Percentiles rank a stretch among this genome's conserved stretches.
These are phyloP conservation scores for Purshia tridentata DNA, from an alignment of 306 rosid genomes.

Conservation along the genomic window DNA sequence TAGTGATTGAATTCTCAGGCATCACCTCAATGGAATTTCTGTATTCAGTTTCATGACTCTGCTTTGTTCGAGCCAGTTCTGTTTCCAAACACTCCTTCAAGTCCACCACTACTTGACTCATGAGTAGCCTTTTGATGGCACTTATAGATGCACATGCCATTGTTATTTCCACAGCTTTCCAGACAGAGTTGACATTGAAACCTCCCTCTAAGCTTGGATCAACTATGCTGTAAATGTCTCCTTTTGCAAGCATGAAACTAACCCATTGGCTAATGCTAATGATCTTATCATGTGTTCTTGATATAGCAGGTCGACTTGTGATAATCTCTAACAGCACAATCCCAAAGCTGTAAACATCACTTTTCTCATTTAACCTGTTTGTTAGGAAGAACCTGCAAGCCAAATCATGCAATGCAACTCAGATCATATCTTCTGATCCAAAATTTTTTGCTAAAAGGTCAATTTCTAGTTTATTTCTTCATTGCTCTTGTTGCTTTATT, in stretches of 20 bases:
- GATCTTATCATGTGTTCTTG: neutral
- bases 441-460: neutral
- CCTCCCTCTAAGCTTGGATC: constrained; percentile 22
- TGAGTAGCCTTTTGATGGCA: constrained; percentile 25
- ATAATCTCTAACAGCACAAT: constrained; percentile 18
- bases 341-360: constrained; percentile 31
- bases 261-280: constrained; percentile 29
- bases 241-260: constrained; percentile 10
- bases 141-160: constrained; percentile 2
- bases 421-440: neutral
- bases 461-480: too few relatives aligned
- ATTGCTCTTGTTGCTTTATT: too few relatives aligned
- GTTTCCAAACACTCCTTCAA: constrained; percentile 27
- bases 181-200: too few relatives aligned
- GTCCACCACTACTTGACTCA: constrained; percentile 24
- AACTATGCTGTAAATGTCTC: constrained; percentile 19
- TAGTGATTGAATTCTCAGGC: neutral
- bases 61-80: constrained; percentile 9
- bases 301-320: constrained; percentile 16
- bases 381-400: constrained; percentile 22
- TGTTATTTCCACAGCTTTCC: constrained; percentile 34
- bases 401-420: neutral
- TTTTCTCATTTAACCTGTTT: constrained; percentile 17
- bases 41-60: neutral
- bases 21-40: neutral